These are phyloP conservation scores for Xylariaceae sp. DNA, from an alignment of 2,329 filamentous ascomycete species.

Conservation along the genomic window DNA sequence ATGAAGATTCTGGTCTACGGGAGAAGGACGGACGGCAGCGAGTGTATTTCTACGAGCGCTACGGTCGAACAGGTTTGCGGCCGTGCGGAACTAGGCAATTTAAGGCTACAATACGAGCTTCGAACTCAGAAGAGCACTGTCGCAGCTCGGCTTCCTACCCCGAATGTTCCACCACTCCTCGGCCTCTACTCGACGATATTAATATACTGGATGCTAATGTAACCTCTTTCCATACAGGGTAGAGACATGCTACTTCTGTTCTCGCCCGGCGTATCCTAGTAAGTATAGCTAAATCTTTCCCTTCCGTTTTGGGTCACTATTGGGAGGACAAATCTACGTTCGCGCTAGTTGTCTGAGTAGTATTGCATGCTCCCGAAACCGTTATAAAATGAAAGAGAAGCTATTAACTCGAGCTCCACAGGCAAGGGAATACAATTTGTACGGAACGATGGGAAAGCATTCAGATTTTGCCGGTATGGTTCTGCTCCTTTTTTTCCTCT, in stretches of 20 bases:
- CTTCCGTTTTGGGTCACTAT: too few species aligned
- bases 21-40: background rate
- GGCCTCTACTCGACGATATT: background rate
- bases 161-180: background rate
- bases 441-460: constrained; percentile 29
- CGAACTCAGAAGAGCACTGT: background rate
- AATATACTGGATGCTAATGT: constrained; percentile 10
- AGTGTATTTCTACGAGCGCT: too few species aligned
- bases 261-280: constrained; percentile 66
- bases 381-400: too few species aligned
- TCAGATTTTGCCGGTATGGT: constrained; percentile 29
- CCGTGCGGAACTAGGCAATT: too few species aligned
- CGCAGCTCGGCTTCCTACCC: background rate
- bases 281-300: too few species aligned
- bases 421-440: constrained; percentile 30
- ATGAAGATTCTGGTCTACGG: background rate
- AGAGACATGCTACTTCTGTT: constrained; percentile 76
- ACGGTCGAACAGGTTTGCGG: too few species aligned
- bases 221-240: constrained; percentile 46
- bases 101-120: background rate
- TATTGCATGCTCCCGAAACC: too few species aligned
- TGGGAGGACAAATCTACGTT: too few species aligned
- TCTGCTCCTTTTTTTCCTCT: background rate
- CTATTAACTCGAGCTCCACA: constrained; percentile 11
- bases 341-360: too few species aligned